A percentile compares a stretch with the other conserved stretches of the same genome.
These are phyloP conservation scores for Acanthamoeba healyi DNA, from an alignment of 208 protist genomes.

Conservation along the genomic window DNA sequence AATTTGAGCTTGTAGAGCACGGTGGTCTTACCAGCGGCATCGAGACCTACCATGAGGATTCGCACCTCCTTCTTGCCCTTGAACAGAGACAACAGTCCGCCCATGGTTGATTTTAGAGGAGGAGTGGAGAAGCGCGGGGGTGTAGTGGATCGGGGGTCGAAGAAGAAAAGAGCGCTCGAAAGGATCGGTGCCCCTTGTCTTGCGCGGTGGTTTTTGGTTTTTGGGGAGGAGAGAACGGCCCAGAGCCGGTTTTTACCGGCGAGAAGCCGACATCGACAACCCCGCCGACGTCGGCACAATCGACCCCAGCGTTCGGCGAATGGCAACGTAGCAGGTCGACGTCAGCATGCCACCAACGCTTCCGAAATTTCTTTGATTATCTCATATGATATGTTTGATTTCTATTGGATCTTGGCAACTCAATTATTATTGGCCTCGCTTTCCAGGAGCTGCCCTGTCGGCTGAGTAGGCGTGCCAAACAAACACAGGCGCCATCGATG, in stretches of 20 bases:
- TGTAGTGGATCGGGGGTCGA: too few species aligned
- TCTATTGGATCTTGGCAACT: too few species aligned
- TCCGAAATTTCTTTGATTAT: neutral
- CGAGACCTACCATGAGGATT: constrained; percentile 58
- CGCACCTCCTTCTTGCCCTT: constrained; percentile 57
- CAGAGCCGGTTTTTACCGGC: neutral
- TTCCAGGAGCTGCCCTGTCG: too few species aligned
- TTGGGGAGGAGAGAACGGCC: neutral
- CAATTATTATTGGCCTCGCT: too few species aligned
- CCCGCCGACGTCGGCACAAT: constrained; percentile 33
- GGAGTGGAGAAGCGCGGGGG: too few species aligned
- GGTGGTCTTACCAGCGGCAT: constrained; percentile 65
- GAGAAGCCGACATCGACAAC: constrained; percentile 14
- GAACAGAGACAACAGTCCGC: constrained; percentile 60
- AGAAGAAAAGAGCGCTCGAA: neutral
- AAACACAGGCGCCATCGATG: too few species aligned
- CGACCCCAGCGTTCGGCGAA: neutral
- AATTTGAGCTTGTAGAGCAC: constrained; percentile 35
- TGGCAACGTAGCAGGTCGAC: neutral
- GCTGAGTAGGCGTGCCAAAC: too few species aligned
- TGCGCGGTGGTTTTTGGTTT: neutral
- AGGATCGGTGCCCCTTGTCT: neutral
- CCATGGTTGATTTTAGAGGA: neutral
- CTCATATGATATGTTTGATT: too few species aligned
- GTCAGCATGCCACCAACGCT: neutral